A percentile compares a stretch with the other conserved stretches of the same genome.
Conservation (phyloP, 306 rosid genomes). For the Nissolia schottii region DNA sequence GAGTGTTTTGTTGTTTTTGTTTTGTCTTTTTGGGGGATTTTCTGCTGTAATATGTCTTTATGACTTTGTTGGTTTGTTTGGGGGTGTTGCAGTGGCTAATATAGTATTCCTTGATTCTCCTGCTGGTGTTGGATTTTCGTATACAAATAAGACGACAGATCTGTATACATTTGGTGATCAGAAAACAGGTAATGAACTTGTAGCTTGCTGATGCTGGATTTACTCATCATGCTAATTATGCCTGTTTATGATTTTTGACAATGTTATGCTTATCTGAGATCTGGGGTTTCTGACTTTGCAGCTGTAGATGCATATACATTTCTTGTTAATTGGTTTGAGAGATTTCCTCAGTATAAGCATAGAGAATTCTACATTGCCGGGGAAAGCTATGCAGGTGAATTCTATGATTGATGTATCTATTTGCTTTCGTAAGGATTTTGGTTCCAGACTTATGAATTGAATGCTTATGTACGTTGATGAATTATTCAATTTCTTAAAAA, state of each 20-base stretch:
- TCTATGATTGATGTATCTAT: neutral
- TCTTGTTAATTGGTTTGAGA: conserved; percentile 87
- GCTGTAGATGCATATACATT: conserved; percentile 86
- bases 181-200: conserved; percentile 62
- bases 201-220: conserved; percentile 1
- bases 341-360: conserved; percentile 91
- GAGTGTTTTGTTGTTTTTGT: neutral
- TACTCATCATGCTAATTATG: conserved; percentile 3
- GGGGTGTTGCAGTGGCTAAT: conserved; percentile 74
- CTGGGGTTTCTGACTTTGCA: conserved; percentile 37
- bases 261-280: conserved; percentile 16
- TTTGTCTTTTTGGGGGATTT: neutral
- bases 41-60: neutral
- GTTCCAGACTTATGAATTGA: neutral
- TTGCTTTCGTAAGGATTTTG: neutral
- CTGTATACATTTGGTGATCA: conserved; percentile 79
- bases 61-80: neutral
- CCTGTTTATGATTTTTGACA: conserved; percentile 5
- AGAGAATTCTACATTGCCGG: conserved; percentile 93
- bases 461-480: neutral
- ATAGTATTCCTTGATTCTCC: conserved; percentile 90
- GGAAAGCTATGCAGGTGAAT: conserved; percentile 97
- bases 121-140: conserved; percentile 96
- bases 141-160: conserved; percentile 70
- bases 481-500: conserved; percentile 1